These are phyloP conservation scores for Wickerhamomyces bisporus DNA, from an alignment of 805 yeast genomes.

Conservation along the genomic window DNA sequence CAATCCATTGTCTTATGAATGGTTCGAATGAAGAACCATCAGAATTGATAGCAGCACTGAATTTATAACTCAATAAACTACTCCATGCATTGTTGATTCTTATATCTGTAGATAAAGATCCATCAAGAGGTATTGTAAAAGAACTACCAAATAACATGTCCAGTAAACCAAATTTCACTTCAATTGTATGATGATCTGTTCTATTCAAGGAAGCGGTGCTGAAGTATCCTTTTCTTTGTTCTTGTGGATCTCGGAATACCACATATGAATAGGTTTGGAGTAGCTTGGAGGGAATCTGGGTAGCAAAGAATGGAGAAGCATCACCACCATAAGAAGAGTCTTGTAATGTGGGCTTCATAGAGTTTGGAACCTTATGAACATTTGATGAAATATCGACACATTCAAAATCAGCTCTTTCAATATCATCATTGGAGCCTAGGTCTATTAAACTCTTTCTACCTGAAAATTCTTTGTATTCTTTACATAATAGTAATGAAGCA, in stretches of 20 bases:
- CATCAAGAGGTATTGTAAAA: slow-evolving; percentile 35
- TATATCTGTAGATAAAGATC: slow-evolving; percentile 39
- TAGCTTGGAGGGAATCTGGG: slow-evolving; percentile 36
- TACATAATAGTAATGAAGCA: slow-evolving; percentile 10
- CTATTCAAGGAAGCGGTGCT: slow-evolving; percentile 4
- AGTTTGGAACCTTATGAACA: slow-evolving; percentile 44
- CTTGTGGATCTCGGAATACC: slow-evolving; percentile 36
- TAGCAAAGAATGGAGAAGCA: slow-evolving; percentile 41
- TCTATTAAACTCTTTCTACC: not conserved
- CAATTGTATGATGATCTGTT: not conserved
- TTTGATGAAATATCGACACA: slow-evolving; percentile 43
- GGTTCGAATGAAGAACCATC: slow-evolving; percentile 41
- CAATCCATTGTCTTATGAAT: slow-evolving; percentile 60
- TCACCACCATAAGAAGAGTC: slow-evolving; percentile 57
- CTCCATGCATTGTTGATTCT: slow-evolving; percentile 55
- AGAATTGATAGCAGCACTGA: slow-evolving; percentile 20
- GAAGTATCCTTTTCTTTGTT: slow-evolving; percentile 2
- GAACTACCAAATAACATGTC: slow-evolving; percentile 19
- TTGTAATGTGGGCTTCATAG: slow-evolving; percentile 25
- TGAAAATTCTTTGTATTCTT: slow-evolving; percentile 1
- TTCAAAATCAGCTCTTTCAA: slow-evolving; percentile 9
- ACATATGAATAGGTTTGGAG: slow-evolving; percentile 44
- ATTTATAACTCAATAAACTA: slow-evolving; percentile 51
- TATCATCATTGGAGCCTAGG: not conserved
- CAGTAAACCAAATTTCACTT: too few species aligned